Evolutionary conservation across 2,329 filamentous ascomycete species (phyloP), one percentile per base, ranked within the genome.

Genomic region (Phialocephala sp.): DNA sequence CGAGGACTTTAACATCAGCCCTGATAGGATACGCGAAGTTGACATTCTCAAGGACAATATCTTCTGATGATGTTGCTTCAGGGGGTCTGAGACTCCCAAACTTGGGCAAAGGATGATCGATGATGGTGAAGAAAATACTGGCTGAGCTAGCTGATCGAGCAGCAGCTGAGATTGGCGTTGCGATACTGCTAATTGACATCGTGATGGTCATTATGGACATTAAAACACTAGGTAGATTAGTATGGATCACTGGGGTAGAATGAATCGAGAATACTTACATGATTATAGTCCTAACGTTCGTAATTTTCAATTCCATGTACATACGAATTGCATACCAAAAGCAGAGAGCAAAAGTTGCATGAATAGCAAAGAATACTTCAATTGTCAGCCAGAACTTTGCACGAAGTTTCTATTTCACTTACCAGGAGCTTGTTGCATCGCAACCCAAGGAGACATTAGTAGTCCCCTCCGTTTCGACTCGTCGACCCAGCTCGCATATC

Each of bases 21-120:
- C 89, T 82, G 56, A 80, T 86, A 0, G 91, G 91, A 39, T 94
- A 94, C 1, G 89, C 85, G 72, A 94, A 93, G n/a, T 83, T 85
- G 14, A 94, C 85, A 56, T 87, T 81, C 14, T 86, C 79, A 50
- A 94, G 85, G 6, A 84, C 78, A 59, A 91, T 89, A 60, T 89
- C 84, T n/a, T 79, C 78, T 11, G 76, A 78, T 1, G 81, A 80
- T 1, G 81, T 81, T 22, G 84, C 81, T 11, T 85, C 81, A 0
- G 83, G 83, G 0, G 77, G 80, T 63, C 74, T 81, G 2, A 85
- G 73, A 4, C 78, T 79, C 22, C 78, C 80, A 0, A 66, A 72
- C 0, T 74, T 70, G 1, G 82, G 80, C 60, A 76, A 78, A 1
- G 74, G 73, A 14, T 71, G 74, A 68, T 79, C 77, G 50, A 80